Base-by-base conservation (phyloP, 2,329 filamentous ascomycete genomes). In the Sporothrix euskadiensis region DNA sequence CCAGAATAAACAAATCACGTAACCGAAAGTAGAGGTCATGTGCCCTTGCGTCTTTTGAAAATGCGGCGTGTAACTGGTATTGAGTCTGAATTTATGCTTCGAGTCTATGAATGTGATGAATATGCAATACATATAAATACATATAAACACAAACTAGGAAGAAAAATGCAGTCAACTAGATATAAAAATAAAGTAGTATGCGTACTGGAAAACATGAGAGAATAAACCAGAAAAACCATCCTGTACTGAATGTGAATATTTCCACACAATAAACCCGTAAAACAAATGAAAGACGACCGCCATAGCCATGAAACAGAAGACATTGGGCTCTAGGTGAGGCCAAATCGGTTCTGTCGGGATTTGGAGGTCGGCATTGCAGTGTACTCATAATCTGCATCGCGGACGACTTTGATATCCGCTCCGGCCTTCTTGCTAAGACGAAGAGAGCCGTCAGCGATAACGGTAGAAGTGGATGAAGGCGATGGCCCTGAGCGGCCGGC, bases 21-120 rank as follows among this genome's bases (percentile, higher is more conserved):
- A 68, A 32, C 65, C 65, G 65, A 68, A 14, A 14, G 65, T 52
- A 68, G 65, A 68, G 44, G 26, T 19, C 14, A 16, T 49, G 63
- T 49, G 47, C 30, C 41, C 47, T 68, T 68, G 26, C 65, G 16
- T 68, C 22, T 66, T 2, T 26, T 35, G 32, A 19, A 26, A 63
- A 3, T 16, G 26, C 26, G 26, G 26, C 26, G 26, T 26, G 26
- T 26, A 26, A 26, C 26, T 26, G 1, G 2, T 26, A 26, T 26
- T 26, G 52, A 56, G 52, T 12, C 2, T 22, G 16, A 7, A 19
- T 16, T 19, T 54, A 16, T 54, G 8, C 54, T 59, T 35, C 14
- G 8, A 39, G 9, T 14, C 35, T 35, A 30, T 35, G 14, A 4
- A 35, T 59, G 56, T 19, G 4, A 35, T 59, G n/a, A 4, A 35